Conservation (phyloP, 1,284 basidiomycete species). For the Leccinum brunneo-olivaceum region DNA sequence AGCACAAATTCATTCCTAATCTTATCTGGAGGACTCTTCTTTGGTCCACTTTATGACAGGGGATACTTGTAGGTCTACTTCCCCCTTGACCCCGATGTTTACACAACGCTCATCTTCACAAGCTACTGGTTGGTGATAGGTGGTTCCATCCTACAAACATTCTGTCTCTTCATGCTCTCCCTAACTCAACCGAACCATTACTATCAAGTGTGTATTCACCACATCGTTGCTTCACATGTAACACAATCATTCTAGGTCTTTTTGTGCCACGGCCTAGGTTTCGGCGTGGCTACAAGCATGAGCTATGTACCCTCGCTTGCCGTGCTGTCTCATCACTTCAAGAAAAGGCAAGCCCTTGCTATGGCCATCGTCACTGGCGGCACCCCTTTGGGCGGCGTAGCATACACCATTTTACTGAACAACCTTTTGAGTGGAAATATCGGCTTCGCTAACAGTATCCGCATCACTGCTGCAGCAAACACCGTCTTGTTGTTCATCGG, state of each 20-base stretch:
- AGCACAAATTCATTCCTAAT: slow-evolving; percentile 38
- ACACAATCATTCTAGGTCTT: slow-evolving; percentile 24
- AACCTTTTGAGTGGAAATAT: slow-evolving; percentile 27
- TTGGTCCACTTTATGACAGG: slow-evolving; percentile 32
- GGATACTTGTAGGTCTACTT: slow-evolving; percentile 29
- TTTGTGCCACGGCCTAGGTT: slow-evolving; percentile 32
- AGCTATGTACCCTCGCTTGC: slow-evolving; percentile 30
- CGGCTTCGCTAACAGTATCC: slow-evolving; percentile 25
- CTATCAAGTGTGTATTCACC: slow-evolving; percentile 27
- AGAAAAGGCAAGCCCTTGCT: slow-evolving; percentile 25
- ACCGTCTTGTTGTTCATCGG: slow-evolving; percentile 21
- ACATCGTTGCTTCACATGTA: neutral
- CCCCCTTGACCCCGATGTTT: neutral
- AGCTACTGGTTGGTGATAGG: slow-evolving; percentile 26
- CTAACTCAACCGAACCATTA: slow-evolving; percentile 27
- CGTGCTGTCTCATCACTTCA: slow-evolving; percentile 35
- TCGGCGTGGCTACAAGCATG: slow-evolving; percentile 31
- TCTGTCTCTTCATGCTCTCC: slow-evolving; percentile 35
- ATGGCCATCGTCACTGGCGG: slow-evolving; percentile 31
- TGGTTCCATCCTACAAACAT: slow-evolving; percentile 23
- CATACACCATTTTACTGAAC: slow-evolving; percentile 35
- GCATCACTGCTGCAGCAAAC: slow-evolving; percentile 25
- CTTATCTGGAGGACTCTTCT: slow-evolving; percentile 31
- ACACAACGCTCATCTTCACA: neutral
- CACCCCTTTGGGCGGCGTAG: slow-evolving; percentile 28